These are phyloP conservation scores for Epichloe festucae DNA, from an alignment of 2,329 filamentous ascomycete genomes.

Conservation along the genomic window DNA sequence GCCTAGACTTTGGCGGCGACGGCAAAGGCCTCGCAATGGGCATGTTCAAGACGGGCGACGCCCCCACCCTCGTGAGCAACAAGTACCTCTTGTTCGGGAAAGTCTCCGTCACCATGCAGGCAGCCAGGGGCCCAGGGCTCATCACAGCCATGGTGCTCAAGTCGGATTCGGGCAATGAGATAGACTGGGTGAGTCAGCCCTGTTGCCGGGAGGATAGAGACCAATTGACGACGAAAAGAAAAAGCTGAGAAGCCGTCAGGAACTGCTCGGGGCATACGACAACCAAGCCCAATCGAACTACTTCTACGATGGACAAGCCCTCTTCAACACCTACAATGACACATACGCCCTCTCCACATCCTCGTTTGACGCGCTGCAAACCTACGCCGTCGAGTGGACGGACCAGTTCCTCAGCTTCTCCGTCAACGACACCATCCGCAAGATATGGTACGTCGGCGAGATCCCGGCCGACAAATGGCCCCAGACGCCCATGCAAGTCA, in stretches of 20 bases:
- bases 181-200: slow-evolving; percentile 26
- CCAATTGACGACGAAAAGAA: not conserved
- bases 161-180: slow-evolving; percentile 68
- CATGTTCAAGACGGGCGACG: slow-evolving; percentile 44
- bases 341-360: slow-evolving; percentile 31
- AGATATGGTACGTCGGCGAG: slow-evolving; percentile 27
- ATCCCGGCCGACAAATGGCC: slow-evolving; percentile 41
- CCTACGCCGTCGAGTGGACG: slow-evolving; percentile 58
- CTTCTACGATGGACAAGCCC: slow-evolving; percentile 52
- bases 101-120: slow-evolving; percentile 55
- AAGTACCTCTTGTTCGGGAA: slow-evolving; percentile 82
- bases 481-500: slow-evolving; percentile 56
- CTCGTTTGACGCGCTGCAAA: slow-evolving; percentile 36
- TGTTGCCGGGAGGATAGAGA: too few species aligned
- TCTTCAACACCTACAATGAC: slow-evolving; percentile 37
- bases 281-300: slow-evolving; percentile 69
- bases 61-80: slow-evolving; percentile 50
- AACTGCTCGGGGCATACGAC: slow-evolving; percentile 16
- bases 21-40: slow-evolving; percentile 25
- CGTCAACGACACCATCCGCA: slow-evolving; percentile 33
- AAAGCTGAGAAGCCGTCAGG: slow-evolving; percentile 7
- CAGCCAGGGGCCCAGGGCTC: slow-evolving; percentile 60
- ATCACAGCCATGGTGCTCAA: slow-evolving; percentile 67
- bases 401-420: slow-evolving; percentile 43
- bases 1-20: slow-evolving; percentile 14